These are phyloP conservation scores for Candida dubliniensis DNA, from an alignment of 1,139 yeast species.

Conservation along the genomic window DNA sequence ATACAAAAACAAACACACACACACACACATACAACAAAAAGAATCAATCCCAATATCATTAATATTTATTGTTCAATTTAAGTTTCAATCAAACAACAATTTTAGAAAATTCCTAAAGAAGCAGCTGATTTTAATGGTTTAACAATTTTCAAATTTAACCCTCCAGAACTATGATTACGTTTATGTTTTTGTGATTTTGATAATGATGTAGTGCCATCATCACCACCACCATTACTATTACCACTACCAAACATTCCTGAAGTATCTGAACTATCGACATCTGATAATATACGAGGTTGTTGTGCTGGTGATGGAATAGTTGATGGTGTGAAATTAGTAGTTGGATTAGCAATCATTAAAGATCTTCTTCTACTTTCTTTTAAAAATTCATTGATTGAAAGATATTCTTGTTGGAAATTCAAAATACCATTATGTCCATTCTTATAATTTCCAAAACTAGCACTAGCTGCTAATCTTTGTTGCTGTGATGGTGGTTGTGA, in stretches of 20 bases:
- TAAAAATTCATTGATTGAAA: constrained; percentile 14
- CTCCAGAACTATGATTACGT: constrained; percentile 20
- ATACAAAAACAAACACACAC: no score
- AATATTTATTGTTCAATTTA: no score
- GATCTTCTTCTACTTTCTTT: constrained; percentile 12
- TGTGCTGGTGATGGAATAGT: not conserved
- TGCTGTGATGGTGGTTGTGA: not conserved
- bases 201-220: not conserved
- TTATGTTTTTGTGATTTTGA: not conserved
- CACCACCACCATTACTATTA: not conserved
- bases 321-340: not conserved
- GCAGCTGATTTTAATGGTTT: constrained; percentile 66
- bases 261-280: constrained; percentile 11
- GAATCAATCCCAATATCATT: no score
- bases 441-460: not conserved
- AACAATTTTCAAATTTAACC: constrained; percentile 58
- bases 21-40: no score
- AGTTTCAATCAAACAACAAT: no score
- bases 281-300: not conserved
- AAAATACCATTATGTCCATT: constrained; percentile 1
- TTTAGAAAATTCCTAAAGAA: constrained; percentile 3
- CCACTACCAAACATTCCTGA: constrained; percentile 10
- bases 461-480: not conserved
- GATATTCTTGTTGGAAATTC: constrained; percentile 14
- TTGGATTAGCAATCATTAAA: constrained; percentile 2